Conservation (phyloP, 257 asterid species). For the Jaltomata sinuosa region DNA sequence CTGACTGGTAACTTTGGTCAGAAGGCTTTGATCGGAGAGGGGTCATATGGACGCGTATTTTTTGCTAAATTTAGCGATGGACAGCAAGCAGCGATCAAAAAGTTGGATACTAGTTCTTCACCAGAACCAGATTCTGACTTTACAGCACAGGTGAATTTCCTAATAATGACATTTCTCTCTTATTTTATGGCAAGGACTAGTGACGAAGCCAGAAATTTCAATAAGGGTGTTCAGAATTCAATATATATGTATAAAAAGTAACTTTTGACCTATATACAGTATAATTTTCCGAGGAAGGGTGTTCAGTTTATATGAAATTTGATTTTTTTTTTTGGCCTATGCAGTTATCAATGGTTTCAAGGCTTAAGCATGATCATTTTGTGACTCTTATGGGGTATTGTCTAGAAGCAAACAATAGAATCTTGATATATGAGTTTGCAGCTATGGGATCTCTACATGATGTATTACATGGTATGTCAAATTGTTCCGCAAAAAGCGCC, state of each 20-base stretch:
- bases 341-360: constrained; percentile 70
- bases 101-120: constrained; percentile 54
- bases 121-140: constrained; percentile 62
- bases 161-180: not conserved
- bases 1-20: constrained; percentile 15
- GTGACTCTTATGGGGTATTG: constrained; percentile 71
- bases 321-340: not conserved
- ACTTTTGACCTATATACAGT: not conserved
- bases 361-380: constrained; percentile 68
- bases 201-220: not conserved
- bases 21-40: constrained; percentile 17
- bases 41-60: constrained; percentile 20
- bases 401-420: constrained; percentile 49
- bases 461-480: constrained; percentile 59
- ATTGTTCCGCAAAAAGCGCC: not conserved
- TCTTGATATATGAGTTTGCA: constrained; percentile 71
- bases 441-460: constrained; percentile 78
- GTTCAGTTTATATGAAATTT: not conserved
- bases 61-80: constrained; percentile 48
- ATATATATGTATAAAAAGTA: not conserved
- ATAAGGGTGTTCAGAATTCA: not conserved
- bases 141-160: constrained; percentile 43
- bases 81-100: constrained; percentile 55
- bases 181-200: too few species aligned
- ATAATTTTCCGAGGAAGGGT: not conserved